These are phyloP conservation scores for Colletotrichum destructivum DNA, from an alignment of 2,329 filamentous ascomycete species.

Conservation along the genomic window DNA sequence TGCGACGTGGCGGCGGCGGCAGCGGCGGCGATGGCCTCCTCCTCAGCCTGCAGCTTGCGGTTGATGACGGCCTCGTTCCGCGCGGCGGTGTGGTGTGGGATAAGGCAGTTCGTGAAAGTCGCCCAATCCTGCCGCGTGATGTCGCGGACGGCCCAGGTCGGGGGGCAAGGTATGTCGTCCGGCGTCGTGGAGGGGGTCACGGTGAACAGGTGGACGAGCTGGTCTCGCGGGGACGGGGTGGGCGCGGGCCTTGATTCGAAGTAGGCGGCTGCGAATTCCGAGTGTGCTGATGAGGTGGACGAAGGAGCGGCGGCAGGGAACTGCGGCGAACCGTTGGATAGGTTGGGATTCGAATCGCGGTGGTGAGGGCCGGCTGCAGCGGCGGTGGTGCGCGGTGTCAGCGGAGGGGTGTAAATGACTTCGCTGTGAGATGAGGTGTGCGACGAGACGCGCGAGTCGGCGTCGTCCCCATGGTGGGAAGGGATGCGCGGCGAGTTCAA, in stretches of 20 bases:
- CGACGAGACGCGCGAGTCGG: conserved; percentile 56
- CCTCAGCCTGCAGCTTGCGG: conserved; percentile 64
- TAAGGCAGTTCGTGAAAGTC: conserved; percentile 70
- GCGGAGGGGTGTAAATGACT: conserved; percentile 67
- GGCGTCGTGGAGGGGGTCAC: conserved; percentile 56
- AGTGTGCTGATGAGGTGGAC: conserved; percentile 23
- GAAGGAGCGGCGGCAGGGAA: conserved; percentile 33
- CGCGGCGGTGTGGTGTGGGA: conserved; percentile 63
- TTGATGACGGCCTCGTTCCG: conserved; percentile 64
- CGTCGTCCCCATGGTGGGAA: conserved; percentile 51
- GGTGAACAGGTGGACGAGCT: conserved; percentile 53
- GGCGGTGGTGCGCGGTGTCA: conserved; percentile 58
- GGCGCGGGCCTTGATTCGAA: conserved; percentile 62
- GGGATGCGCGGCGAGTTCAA: conserved; percentile 43
- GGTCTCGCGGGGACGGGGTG: conserved; percentile 21
- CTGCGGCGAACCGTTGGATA: conserved; percentile 11
- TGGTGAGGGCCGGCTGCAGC: conserved; percentile 33
- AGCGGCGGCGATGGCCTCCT: conserved; percentile 44
- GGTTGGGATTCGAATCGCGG: conserved; percentile 25
- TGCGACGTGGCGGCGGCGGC: conserved; percentile 41
- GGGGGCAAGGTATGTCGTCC: conserved; percentile 61
- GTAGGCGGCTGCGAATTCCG: conserved; percentile 58
- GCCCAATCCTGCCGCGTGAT: conserved; percentile 70
- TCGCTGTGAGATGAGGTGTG: conserved; percentile 56
- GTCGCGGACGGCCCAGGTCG: conserved; percentile 58